These are phyloP conservation scores for Xanthoceras sorbifolium DNA, from an alignment of 345 rosid genomes.

Conservation along the genomic window DNA sequence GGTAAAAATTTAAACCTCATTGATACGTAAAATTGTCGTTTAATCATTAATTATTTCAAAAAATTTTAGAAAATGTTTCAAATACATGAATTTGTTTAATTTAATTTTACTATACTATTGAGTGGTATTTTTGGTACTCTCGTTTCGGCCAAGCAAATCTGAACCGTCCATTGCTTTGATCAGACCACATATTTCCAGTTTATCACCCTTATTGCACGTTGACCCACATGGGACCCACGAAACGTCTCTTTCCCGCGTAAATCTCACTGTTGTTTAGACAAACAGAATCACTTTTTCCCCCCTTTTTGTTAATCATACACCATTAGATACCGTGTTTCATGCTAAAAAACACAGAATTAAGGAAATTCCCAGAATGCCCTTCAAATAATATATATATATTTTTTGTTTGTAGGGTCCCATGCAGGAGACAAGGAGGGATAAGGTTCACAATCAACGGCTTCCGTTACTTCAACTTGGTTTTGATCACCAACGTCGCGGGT, in stretches of 20 bases:
- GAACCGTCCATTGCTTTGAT: background rate
- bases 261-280: background rate
- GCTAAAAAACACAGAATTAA: background rate
- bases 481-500: slow-evolving; percentile 70
- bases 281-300: slow-evolving; percentile 8
- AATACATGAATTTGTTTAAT: too few species aligned
- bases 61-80: too few species aligned
- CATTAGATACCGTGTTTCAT: too few species aligned
- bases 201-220: background rate
- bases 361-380: background rate
- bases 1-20: too few species aligned
- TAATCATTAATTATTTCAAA: too few species aligned
- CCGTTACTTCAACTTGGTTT: slow-evolving; percentile 70
- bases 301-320: background rate
- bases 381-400: background rate
- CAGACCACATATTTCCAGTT: background rate
- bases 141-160: background rate
- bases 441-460: slow-evolving; percentile 72
- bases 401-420: slow-evolving; percentile 43
- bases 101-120: too few species aligned
- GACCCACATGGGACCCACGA: background rate
- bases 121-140: background rate
- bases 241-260: background rate
- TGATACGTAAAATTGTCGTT: too few species aligned
- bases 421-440: slow-evolving; percentile 64